These are phyloP conservation scores for Debaryomyces tyrocola DNA, from an alignment of 805 yeast genomes.

Conservation along the genomic window DNA sequence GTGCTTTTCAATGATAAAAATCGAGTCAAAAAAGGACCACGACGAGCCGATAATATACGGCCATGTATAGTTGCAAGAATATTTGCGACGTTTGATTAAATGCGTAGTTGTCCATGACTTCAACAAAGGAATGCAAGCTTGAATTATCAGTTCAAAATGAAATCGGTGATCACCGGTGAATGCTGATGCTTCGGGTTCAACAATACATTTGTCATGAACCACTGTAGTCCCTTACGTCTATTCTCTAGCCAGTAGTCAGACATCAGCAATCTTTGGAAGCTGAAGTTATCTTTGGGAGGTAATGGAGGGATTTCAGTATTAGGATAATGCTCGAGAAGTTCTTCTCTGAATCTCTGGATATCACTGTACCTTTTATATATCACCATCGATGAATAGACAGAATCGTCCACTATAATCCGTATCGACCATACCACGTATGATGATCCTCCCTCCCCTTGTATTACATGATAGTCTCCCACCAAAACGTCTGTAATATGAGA, in stretches of 20 bases:
- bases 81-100: no score
- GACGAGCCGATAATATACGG: no score
- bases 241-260: slow-evolving; percentile 49
- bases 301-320: slow-evolving; percentile 41
- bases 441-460: slow-evolving; percentile 38
- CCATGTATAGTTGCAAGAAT: no score
- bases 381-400: slow-evolving; percentile 40
- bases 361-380: slow-evolving; percentile 67
- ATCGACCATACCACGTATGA: slow-evolving; percentile 42
- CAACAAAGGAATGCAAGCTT: neutral
- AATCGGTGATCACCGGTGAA: slow-evolving; percentile 37
- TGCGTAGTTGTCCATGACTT: no score
- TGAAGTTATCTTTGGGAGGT: slow-evolving; percentile 52
- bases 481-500: slow-evolving; percentile 42
- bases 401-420: slow-evolving; percentile 36
- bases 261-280: slow-evolving; percentile 37
- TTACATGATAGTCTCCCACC: slow-evolving; percentile 40
- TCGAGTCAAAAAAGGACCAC: no score
- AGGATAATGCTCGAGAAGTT: slow-evolving; percentile 46
- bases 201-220: slow-evolving; percentile 55
- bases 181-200: slow-evolving; percentile 48
- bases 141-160: slow-evolving; percentile 24
- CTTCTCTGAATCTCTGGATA: slow-evolving; percentile 47
- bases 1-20: no score
- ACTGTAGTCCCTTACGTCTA: slow-evolving; percentile 57